These are phyloP conservation scores for Azolla pinnata DNA, from an alignment of 75 land plant genomes.

Conservation along the genomic window DNA sequence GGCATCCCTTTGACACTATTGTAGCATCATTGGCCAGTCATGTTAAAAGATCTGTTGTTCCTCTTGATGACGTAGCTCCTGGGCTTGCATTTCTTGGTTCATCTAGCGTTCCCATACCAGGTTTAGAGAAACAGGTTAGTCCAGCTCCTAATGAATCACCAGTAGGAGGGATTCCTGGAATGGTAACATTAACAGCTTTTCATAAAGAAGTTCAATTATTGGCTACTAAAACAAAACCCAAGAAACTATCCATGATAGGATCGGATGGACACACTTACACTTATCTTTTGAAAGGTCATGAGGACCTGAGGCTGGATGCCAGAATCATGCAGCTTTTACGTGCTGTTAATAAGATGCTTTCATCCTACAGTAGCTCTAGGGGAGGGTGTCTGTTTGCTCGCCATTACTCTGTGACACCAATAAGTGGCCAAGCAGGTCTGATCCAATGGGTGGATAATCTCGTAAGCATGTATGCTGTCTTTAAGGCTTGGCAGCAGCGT, in stretches of 20 bases:
- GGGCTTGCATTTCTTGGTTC: slow-evolving; percentile 54
- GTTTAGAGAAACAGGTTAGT: slow-evolving; percentile 65
- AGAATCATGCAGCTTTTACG: slow-evolving; percentile 95
- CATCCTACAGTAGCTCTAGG: slow-evolving; percentile 30
- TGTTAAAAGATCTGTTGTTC: slow-evolving; percentile 62
- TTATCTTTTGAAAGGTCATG: slow-evolving; percentile 93
- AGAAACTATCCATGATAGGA: slow-evolving; percentile 74
- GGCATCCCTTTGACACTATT: slow-evolving; percentile 84
- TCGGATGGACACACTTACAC: slow-evolving; percentile 90
- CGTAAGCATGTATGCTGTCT: slow-evolving; percentile 87
- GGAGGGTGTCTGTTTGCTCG: slow-evolving; percentile 51
- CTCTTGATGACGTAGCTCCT: slow-evolving; percentile 76
- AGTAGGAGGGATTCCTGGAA: slow-evolving; percentile 21
- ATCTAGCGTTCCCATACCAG: slow-evolving; percentile 98
- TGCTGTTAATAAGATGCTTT: slow-evolving; percentile 72
- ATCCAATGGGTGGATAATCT: slow-evolving; percentile 98
- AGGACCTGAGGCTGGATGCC: slow-evolving; percentile 97
- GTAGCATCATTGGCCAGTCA: slow-evolving; percentile 68
- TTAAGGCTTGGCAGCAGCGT: slow-evolving; percentile 89
- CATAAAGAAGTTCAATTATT: slow-evolving; percentile 59
- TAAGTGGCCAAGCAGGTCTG: slow-evolving; percentile 94
- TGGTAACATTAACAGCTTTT: slow-evolving; percentile 75
- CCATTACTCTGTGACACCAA: slow-evolving; percentile 95
- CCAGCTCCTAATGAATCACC: slow-evolving; percentile 21
- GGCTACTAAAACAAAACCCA: slow-evolving; percentile 93